A percentile compares a stretch with the other conserved stretches of the same genome.
phyloP scores from a whole-genome alignment of 169 alveolate genomes.

The Cryptosporidium viatorum region DNA sequence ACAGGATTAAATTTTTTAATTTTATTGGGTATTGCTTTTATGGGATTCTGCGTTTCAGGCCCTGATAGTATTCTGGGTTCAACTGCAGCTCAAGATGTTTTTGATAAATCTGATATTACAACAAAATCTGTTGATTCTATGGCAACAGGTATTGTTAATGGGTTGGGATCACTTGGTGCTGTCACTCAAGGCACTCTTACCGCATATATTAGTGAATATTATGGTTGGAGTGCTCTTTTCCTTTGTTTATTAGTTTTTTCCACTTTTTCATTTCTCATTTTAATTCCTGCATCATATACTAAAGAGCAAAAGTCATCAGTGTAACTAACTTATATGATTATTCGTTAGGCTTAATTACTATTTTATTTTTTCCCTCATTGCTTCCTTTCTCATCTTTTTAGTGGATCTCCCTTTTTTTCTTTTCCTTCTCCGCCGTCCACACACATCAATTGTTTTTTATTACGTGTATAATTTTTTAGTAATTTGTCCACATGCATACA shows the following conservation, averaged over 20 bases:
- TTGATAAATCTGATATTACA: conserved; percentile 64
- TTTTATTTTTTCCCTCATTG: too few relatives aligned
- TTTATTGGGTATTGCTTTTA: conserved; percentile 59
- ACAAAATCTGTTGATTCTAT: conserved; percentile 68
- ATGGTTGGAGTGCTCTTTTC: conserved; percentile 80
- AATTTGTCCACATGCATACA: conserved; percentile 28
- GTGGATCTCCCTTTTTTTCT: not conserved
- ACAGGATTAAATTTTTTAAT: conserved; percentile 1
- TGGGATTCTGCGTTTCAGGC: conserved; percentile 78
- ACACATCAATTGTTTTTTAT: not conserved
- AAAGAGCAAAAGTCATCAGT: not conserved
- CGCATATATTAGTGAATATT: conserved; percentile 77
- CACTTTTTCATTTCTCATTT: conserved; percentile 43
- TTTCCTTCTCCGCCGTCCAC: not conserved
- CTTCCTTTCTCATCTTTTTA: too few relatives aligned
- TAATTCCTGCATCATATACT: conserved; percentile 72
- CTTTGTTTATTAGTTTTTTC: conserved; percentile 60
- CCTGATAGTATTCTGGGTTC: conserved; percentile 80
- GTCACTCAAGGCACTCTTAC: conserved; percentile 79
- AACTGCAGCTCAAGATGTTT: conserved; percentile 76
- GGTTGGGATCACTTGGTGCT: conserved; percentile 80
- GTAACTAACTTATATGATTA: not conserved
- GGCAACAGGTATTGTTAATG: conserved; percentile 79
- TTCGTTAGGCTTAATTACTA: too few relatives aligned
- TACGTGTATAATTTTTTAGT: not conserved